A percentile compares a stretch with the other conserved stretches of the same genome.
phyloP scores from a whole-genome alignment of 768 basidiomycete species.

The Kwoniella europaea region DNA sequence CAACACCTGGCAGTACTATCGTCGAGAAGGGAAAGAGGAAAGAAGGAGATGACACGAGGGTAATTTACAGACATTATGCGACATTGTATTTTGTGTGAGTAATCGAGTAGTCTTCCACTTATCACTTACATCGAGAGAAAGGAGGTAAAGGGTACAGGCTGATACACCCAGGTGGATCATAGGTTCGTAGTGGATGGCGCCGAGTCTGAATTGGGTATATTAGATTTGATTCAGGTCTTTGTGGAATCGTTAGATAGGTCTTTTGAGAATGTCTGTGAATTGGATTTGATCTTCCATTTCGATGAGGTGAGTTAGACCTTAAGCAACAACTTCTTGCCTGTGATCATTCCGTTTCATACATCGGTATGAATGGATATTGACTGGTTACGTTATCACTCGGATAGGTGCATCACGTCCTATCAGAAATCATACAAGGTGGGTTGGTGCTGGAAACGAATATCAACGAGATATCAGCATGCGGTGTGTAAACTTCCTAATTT shows the following conservation, averaged over 20 bases:
- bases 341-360: too few species aligned
- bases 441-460: constrained; percentile 84
- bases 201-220: constrained; percentile 93
- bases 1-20: constrained; percentile 24
- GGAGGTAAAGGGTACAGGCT: constrained; percentile 1
- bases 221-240: constrained; percentile 97
- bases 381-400: too few species aligned
- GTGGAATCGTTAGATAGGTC: constrained; percentile 94
- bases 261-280: constrained; percentile 97
- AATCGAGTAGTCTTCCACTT: too few species aligned
- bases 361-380: too few species aligned
- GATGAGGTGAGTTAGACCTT: constrained; percentile 72
- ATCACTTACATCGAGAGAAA: neutral
- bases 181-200: constrained; percentile 89
- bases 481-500: constrained; percentile 24
- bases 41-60: constrained; percentile 64
- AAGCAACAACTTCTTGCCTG: too few species aligned
- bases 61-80: constrained; percentile 94
- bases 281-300: constrained; percentile 98
- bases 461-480: constrained; percentile 55
- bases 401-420: constrained; percentile 85
- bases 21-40: constrained; percentile 25
- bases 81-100: constrained; percentile 85
- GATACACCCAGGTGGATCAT: neutral
- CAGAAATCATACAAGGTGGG: constrained; percentile 96